Conservation (phyloP, 2,329 filamentous ascomycete species). For the Aspergillus novofumigatus region DNA sequence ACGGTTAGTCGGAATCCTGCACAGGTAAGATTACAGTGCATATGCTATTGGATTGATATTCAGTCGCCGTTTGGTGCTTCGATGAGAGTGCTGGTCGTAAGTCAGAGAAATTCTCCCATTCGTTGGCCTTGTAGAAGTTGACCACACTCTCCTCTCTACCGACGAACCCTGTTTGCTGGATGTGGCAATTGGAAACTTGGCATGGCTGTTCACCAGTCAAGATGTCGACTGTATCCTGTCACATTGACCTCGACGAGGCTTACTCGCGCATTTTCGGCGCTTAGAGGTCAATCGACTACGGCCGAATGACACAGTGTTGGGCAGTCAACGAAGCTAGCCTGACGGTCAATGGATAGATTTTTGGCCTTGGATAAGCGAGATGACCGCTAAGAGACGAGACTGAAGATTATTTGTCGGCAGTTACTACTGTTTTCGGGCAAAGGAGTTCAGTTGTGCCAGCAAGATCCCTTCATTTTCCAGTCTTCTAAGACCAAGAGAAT, state of each 20-base stretch:
- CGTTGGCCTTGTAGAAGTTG: no score
- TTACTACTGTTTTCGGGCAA: no score
- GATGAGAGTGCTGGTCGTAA: neutral
- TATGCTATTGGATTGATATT: neutral
- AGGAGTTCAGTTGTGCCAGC: no score
- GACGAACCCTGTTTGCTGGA: neutral
- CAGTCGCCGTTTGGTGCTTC: neutral
- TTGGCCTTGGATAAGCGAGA: no score
- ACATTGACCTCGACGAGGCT: neutral
- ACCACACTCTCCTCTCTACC: neutral
- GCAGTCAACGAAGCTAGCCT: neutral
- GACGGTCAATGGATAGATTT: neutral
- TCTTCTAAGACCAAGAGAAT: no score
- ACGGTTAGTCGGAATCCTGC: neutral
- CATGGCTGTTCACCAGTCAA: neutral
- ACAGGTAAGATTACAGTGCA: neutral
- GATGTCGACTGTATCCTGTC: no score
- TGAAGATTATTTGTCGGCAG: no score
- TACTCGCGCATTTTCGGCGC: neutral
- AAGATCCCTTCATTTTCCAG: no score
- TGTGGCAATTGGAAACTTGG: neutral
- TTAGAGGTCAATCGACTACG: neutral
- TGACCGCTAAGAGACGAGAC: no score
- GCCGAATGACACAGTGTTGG: neutral
- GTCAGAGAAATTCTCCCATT: neutral